Evolutionary conservation across 2,329 filamentous ascomycete genomes (phyloP).

Genomic region (Fusarium sambucinum): DNA sequence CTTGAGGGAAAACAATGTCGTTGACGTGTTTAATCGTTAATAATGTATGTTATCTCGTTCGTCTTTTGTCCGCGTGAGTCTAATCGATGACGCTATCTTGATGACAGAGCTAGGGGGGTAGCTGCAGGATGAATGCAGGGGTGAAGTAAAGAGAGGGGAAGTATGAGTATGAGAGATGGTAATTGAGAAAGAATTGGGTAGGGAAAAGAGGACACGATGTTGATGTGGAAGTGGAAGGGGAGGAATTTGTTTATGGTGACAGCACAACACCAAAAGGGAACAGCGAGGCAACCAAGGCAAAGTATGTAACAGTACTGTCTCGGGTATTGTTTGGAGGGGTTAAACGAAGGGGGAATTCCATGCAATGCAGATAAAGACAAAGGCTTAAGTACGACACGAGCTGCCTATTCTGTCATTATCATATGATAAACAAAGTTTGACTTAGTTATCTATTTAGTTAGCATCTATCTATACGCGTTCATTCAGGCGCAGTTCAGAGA

Average conservation of each 20-base stretch:
- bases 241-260: slow-evolving; percentile 23
- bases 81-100: slow-evolving; percentile 43
- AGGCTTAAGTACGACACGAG: background rate
- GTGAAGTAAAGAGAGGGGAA: slow-evolving; percentile 14
- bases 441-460: background rate
- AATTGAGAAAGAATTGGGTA: background rate
- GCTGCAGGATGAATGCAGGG: slow-evolving; percentile 34
- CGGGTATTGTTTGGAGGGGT: slow-evolving; percentile 30
- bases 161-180: background rate
- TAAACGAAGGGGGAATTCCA: slow-evolving; percentile 8
- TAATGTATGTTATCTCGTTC: slow-evolving; percentile 19
- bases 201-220: background rate
- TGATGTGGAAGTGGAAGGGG: background rate
- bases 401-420: slow-evolving; percentile 9
- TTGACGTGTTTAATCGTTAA: slow-evolving; percentile 27
- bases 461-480: slow-evolving; percentile 15
- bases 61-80: slow-evolving; percentile 13
- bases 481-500: background rate
- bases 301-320: slow-evolving; percentile 26
- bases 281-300: background rate
- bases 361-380: background rate
- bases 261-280: slow-evolving; percentile 10
- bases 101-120: slow-evolving; percentile 24
- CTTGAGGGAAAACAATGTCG: slow-evolving; percentile 10
- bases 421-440: background rate